Evolutionary conservation across 2,329 filamentous ascomycete genomes (phyloP), one percentile per base, ranked within the genome.

Genomic region (Knufia fluminis): DNA sequence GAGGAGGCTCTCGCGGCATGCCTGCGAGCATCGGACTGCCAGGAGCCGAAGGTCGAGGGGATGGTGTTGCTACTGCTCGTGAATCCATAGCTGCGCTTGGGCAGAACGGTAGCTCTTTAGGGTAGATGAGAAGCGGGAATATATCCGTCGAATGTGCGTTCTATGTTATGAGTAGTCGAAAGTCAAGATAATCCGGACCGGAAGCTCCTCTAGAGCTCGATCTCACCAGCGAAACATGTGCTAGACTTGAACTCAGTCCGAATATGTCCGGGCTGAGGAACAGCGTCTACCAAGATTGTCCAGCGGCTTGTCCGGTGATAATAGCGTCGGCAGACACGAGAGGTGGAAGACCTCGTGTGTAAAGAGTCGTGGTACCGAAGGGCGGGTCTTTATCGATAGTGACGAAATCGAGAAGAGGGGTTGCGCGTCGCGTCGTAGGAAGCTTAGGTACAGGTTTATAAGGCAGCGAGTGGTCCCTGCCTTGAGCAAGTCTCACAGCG

Each of bases 1-100:
- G 72, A 2, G 66, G 68, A 33, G 65, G 66, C 24, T 68, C 68
- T 44, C 66, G 31, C 2, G 46, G 19, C 35, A 48, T 32, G 14
- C 24, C 35, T 22, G 24, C 32, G 12, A 48, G 16, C 22, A 32
- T 48, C 2, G 46, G 46, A 33, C 46, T 48, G 14, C 20, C 24
- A 22, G 46, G 46, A 41, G 36, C 26, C 14, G 35, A 42, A 41
- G 46, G 32, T 16, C 22, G 44, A 38, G 44, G 44, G 9, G 44
- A 46, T n/a, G 42, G 42, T 4, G 42, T 45, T 26, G 28, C 24
- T 19, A 20, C 14, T 26, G 42, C 16, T 32, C 42, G 24, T 32
- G 23, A 22, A 16, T 45, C 42, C 42, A 45, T 45, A 26, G 16
- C 16, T 31, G 41, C 6, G 10, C 24, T 16, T 19, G 24, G n/a